Evolutionary conservation across 495 filamentous ascomycete species (phyloP).

Genomic region (Aspergillus campestris): DNA sequence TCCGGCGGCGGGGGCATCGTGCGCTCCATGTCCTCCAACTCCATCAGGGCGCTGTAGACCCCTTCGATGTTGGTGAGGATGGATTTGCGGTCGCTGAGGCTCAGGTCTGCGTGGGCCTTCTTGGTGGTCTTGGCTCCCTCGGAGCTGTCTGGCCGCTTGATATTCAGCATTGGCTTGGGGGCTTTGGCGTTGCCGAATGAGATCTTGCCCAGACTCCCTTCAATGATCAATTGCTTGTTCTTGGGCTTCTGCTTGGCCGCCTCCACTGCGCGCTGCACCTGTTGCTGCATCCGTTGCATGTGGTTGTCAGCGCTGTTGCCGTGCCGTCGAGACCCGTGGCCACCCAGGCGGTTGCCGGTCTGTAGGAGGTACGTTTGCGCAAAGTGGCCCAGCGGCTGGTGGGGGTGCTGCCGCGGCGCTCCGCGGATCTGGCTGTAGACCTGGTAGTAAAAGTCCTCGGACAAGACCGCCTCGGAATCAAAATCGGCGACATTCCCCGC

Average conservation of each 20-base stretch:
- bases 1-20: constrained; percentile 62
- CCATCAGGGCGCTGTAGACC: constrained; percentile 81
- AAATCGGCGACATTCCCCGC: constrained; percentile 77
- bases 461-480: constrained; percentile 66
- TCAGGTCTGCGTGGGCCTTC: constrained; percentile 38
- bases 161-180: constrained; percentile 85
- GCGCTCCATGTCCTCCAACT: constrained; percentile 90
- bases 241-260: constrained; percentile 96
- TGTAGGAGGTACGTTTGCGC: constrained; percentile 97
- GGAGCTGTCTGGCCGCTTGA: constrained; percentile 79
- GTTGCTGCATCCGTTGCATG: constrained; percentile 97
- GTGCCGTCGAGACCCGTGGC: constrained; percentile 53
- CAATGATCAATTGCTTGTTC: constrained; percentile 95
- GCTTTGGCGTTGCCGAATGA: constrained; percentile 98
- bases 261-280: constrained; percentile 93
- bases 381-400: constrained; percentile 88
- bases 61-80: constrained; percentile 77
- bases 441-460: constrained; percentile 98
- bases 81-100: constrained; percentile 66
- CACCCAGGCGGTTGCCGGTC: constrained; percentile 70
- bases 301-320: constrained; percentile 82
- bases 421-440: constrained; percentile 91
- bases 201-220: constrained; percentile 97
- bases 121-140: constrained; percentile 38
- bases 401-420: constrained; percentile 74